Evolutionary conservation across 768 basidiomycete species (phyloP).

Genomic region (Porpolomopsis calyptriformis): DNA sequence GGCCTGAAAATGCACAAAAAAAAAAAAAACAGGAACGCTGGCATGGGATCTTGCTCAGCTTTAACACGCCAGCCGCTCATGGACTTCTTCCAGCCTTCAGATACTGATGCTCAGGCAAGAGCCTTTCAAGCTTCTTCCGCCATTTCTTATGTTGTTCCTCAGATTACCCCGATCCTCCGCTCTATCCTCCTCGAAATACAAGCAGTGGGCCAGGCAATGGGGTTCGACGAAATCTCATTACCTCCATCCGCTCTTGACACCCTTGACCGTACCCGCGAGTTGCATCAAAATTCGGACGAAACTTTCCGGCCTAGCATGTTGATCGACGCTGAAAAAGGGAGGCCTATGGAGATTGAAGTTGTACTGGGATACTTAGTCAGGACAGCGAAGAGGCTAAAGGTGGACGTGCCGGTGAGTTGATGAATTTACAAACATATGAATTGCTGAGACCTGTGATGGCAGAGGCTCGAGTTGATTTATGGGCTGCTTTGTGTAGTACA

Average conservation of each 20-base stretch:
- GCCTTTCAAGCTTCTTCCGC: no score
- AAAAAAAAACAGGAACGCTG: no score
- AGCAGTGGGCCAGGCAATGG: slow-evolving; percentile 36
- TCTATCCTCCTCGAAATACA: no score
- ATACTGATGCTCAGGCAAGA: no score
- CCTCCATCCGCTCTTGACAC: slow-evolving; percentile 32
- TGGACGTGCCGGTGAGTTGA: slow-evolving; percentile 41
- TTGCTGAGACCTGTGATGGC: not conserved
- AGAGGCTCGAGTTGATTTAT: slow-evolving; percentile 59
- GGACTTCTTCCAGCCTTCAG: no score
- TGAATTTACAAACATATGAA: not conserved
- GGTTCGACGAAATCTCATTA: slow-evolving; percentile 39
- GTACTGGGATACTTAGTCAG: slow-evolving; percentile 53
- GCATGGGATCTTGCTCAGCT: no score
- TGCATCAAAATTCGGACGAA: slow-evolving; percentile 34
- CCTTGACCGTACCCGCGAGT: slow-evolving; percentile 27
- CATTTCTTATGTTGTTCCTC: no score
- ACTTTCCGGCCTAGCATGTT: slow-evolving; percentile 52
- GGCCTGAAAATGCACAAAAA: no score
- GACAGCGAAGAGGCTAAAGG: slow-evolving; percentile 33
- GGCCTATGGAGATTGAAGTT: slow-evolving; percentile 58
- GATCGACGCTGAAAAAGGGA: slow-evolving; percentile 41
- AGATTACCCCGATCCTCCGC: no score
- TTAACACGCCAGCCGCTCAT: no score
- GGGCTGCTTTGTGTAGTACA: slow-evolving; percentile 48